These are phyloP conservation scores for Sphaceloma murrayae DNA, from an alignment of 2,329 filamentous ascomycete genomes.

Conservation along the genomic window DNA sequence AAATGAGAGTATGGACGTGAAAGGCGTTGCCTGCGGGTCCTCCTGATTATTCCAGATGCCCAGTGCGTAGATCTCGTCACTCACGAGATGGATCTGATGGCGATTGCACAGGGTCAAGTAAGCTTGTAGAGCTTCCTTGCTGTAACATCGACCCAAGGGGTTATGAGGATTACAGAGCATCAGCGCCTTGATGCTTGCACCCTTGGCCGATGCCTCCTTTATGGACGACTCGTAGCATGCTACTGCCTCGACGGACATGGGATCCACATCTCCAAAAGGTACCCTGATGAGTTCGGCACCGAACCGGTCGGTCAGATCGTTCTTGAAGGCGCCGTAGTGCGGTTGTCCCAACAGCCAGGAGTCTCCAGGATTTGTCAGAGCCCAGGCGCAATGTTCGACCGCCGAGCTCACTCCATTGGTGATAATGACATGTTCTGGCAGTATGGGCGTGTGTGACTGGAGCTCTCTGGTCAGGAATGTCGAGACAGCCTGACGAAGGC, in stretches of 20 bases:
- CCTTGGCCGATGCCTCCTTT: conserved; percentile 25
- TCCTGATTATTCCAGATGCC: conserved; percentile 23
- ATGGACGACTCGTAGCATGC: conserved; percentile 33
- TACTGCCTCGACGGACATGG: conserved; percentile 30
- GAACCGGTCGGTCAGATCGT: conserved; percentile 32
- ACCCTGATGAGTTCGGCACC: conserved; percentile 32
- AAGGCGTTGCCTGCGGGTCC: conserved; percentile 17
- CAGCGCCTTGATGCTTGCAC: conserved; percentile 33
- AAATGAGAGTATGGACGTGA: conserved; percentile 24
- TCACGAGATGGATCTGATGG: conserved; percentile 28
- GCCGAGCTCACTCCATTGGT: conserved; percentile 36
- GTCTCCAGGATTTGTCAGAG: conserved; percentile 37
- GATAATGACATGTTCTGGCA: conserved; percentile 32
- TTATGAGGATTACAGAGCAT: conserved; percentile 39
- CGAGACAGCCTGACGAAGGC: conserved; percentile 35
- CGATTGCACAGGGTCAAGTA: conserved; percentile 26
- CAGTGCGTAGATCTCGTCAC: conserved; percentile 32
- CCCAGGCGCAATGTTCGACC: conserved; percentile 36
- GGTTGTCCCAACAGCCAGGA: conserved; percentile 40
- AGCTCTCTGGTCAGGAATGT: conserved; percentile 36
- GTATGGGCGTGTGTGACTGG: conserved; percentile 28
- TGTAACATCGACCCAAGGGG: conserved; percentile 31
- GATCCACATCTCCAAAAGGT: conserved; percentile 31
- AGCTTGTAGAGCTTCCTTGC: conserved; percentile 21
- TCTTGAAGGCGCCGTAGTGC: conserved; percentile 41